Evolutionary conservation across 2,329 filamentous ascomycete genomes (phyloP).

Genomic region (Neopestalotiopsis rosae): DNA sequence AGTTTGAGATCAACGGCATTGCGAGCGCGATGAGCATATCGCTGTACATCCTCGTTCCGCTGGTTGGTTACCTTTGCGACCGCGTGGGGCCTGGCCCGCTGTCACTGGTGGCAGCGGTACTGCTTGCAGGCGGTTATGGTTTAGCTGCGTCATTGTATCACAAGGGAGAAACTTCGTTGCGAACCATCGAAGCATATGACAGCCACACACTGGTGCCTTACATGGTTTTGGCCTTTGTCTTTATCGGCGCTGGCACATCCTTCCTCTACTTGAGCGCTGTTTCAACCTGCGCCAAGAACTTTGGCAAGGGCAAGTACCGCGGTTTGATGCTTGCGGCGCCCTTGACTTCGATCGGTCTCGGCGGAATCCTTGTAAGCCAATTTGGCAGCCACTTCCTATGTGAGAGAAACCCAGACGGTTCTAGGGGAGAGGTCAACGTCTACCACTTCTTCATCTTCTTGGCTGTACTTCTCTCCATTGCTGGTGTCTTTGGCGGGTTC

Average conservation of each 20-base stretch:
- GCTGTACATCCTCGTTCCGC: constrained; percentile 89
- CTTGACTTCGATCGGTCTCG: constrained; percentile 91
- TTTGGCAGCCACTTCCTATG: constrained; percentile 79
- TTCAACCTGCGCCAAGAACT: constrained; percentile 98
- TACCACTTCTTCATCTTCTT: constrained; percentile 90
- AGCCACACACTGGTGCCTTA: constrained; percentile 72
- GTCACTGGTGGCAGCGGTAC: constrained; percentile 70
- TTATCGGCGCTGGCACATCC: constrained; percentile 82
- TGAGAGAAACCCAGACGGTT: constrained; percentile 69
- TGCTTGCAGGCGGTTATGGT: constrained; percentile 84
- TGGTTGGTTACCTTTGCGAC: constrained; percentile 92
- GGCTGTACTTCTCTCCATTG: constrained; percentile 68
- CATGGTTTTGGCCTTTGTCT: constrained; percentile 86
- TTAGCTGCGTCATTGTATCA: constrained; percentile 81
- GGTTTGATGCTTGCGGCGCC: constrained; percentile 88
- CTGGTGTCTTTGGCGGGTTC: constrained; percentile 77
- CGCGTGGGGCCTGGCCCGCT: constrained; percentile 81
- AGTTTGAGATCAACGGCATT: constrained; percentile 88
- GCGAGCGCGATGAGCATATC: constrained; percentile 86
- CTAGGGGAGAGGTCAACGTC: constrained; percentile 70
- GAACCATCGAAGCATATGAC: constrained; percentile 44
- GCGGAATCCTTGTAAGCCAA: constrained; percentile 95
- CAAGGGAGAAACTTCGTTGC: constrained; percentile 42
- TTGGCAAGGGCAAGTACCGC: constrained; percentile 85
- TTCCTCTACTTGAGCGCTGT: constrained; percentile 89